Conservation (phyloP, 225 moss, liverwort and hornwort genomes). For the Pseudoscleropodium purum region DNA sequence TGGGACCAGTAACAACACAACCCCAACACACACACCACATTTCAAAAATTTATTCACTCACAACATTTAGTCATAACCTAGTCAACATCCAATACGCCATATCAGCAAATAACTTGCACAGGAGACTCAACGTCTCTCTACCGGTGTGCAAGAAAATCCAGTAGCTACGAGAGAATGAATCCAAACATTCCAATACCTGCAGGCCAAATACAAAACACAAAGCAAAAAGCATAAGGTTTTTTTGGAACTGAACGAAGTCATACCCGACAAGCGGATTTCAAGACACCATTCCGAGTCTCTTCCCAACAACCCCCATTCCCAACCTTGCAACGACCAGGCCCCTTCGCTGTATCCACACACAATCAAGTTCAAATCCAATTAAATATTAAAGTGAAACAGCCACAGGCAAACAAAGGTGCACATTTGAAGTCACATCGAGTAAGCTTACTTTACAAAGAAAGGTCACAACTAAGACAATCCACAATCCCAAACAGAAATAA, state of each 20-base stretch:
- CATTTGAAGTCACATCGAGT: neutral
- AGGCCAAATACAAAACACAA: neutral
- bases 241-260: neutral
- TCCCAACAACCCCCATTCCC: constrained; percentile 67
- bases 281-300: neutral
- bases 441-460: too few species aligned
- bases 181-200: neutral
- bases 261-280: constrained; percentile 52
- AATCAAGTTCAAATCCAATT: neutral
- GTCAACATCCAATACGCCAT: neutral
- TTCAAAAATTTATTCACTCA: neutral
- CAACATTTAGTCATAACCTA: too few species aligned
- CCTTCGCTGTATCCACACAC: constrained; percentile 21
- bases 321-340: constrained; percentile 75
- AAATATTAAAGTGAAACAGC: neutral
- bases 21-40: neutral
- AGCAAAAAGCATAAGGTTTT: neutral
- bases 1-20: neutral
- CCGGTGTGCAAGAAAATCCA: neutral
- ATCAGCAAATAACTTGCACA: neutral
- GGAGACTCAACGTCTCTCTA: neutral
- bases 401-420: neutral
- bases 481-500: neutral
- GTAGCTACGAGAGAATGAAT: neutral
- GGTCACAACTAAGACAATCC: neutral